phyloP scores from a whole-genome alignment of 192 early-diverging fungal genomes.

The Umbelopsis sp. region DNA sequence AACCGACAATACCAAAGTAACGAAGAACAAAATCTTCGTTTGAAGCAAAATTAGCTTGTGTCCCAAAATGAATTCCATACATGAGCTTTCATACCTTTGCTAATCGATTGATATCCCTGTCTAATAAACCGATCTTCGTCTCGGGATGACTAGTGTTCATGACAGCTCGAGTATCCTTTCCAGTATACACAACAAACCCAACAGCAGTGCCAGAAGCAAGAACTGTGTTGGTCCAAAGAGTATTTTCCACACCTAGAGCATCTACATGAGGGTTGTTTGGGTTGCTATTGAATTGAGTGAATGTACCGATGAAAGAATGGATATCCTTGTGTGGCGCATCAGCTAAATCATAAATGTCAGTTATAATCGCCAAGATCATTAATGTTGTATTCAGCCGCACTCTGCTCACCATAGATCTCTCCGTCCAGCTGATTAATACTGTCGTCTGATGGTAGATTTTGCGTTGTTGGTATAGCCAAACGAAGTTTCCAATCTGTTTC shows the following conservation, averaged over 20 bases:
- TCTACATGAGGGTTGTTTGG: slow-evolving; percentile 50
- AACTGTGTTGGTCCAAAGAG: slow-evolving; percentile 94
- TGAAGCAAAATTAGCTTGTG: not conserved
- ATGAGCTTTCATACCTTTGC: slow-evolving; percentile 66
- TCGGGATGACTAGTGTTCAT: slow-evolving; percentile 94
- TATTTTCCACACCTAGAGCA: slow-evolving; percentile 86
- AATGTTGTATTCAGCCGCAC: not conserved
- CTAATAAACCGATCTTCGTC: slow-evolving; percentile 90
- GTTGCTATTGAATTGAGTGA: slow-evolving; percentile 43
- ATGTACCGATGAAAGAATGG: slow-evolving; percentile 85
- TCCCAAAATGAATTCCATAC: not conserved
- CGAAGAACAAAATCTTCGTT: slow-evolving; percentile 78
- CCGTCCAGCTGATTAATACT: slow-evolving; percentile 66
- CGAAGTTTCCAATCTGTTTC: slow-evolving; percentile 98
- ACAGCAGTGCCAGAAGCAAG: slow-evolving; percentile 88
- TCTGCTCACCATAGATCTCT: slow-evolving; percentile 69
- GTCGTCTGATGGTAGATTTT: slow-evolving; percentile 66
- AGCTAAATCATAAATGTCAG: slow-evolving; percentile 43
- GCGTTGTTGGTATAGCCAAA: slow-evolving; percentile 80
- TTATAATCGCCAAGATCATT: slow-evolving; percentile 12
- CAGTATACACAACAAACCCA: slow-evolving; percentile 90
- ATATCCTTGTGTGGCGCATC: slow-evolving; percentile 94
- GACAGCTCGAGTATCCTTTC: slow-evolving; percentile 90
- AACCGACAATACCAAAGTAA: slow-evolving; percentile 81
- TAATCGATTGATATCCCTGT: slow-evolving; percentile 88